Evolutionary conservation across 2,329 filamentous ascomycete species (phyloP).

Genomic region (Fusarium paranaense): DNA sequence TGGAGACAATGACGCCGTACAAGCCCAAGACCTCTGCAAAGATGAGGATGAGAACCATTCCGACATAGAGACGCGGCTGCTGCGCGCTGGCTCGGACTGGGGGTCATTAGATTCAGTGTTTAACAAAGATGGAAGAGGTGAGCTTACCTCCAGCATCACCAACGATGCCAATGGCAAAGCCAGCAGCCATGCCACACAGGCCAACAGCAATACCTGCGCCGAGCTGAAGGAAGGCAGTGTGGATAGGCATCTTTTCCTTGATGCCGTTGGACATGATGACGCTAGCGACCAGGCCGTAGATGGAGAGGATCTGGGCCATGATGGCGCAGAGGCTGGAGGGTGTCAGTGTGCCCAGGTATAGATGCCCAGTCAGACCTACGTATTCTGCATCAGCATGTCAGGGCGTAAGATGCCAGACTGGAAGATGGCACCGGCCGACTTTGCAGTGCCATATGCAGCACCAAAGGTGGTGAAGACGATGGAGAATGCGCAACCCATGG

Average conservation of each 20-base stretch:
- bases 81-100: conserved; percentile 59
- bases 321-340: conserved; percentile 53
- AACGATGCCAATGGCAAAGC: conserved; percentile 60
- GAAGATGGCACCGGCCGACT: conserved; percentile 58
- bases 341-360: conserved; percentile 13
- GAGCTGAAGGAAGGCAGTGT: conserved; percentile 57
- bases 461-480: conserved; percentile 66
- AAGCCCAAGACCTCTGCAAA: conserved; percentile 59
- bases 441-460: conserved; percentile 58
- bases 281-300: conserved; percentile 59
- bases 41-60: conserved; percentile 62
- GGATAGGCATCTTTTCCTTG: conserved; percentile 55
- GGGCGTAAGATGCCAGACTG: conserved; percentile 57
- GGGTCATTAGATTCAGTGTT: conserved; percentile 8
- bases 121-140: background rate
- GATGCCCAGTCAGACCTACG: conserved; percentile 32
- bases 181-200: conserved; percentile 58
- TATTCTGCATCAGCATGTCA: conserved; percentile 58
- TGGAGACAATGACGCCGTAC: conserved; percentile 61
- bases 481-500: conserved; percentile 55
- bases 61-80: conserved; percentile 59
- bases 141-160: conserved; percentile 56
- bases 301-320: conserved; percentile 62
- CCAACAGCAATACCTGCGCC: conserved; percentile 58
- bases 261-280: conserved; percentile 58